Evolutionary conservation across 148 eudicot species (phyloP).

Genomic region (Drosera capensis): DNA sequence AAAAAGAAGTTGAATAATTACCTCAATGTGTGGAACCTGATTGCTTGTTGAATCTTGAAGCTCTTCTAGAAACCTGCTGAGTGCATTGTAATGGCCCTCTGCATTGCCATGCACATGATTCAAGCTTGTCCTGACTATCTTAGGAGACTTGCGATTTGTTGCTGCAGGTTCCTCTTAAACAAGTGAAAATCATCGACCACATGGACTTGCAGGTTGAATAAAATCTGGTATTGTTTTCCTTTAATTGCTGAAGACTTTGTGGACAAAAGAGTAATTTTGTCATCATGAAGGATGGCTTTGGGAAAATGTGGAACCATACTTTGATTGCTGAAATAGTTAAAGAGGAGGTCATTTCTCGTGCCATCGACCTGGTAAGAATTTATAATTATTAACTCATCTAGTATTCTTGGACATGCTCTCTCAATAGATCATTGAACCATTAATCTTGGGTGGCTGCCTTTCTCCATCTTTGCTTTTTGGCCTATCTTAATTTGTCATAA

Average conservation of each 20-base stretch:
- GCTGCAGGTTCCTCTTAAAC: conserved; percentile 55
- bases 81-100: neutral
- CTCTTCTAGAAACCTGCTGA: no score
- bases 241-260: neutral
- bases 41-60: no score
- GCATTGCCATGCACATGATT: neutral
- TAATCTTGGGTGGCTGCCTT: neutral
- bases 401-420: no score
- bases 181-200: conserved; percentile 57
- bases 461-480: neutral
- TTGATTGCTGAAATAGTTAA: conserved; percentile 41
- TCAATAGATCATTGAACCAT: no score
- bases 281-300: conserved; percentile 63
- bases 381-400: no score
- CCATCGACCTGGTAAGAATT: conserved; percentile 48
- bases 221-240: conserved; percentile 1
- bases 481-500: neutral
- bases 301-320: conserved; percentile 46
- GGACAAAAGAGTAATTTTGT: conserved; percentile 12
- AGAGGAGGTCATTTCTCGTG: conserved; percentile 30
- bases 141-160: conserved; percentile 1
- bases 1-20: no score
- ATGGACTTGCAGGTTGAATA: conserved; percentile 63
- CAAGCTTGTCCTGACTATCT: neutral
- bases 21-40: no score